These are phyloP conservation scores for Maudiozyma barnettii DNA, from an alignment of 805 yeast species.

Conservation along the genomic window DNA sequence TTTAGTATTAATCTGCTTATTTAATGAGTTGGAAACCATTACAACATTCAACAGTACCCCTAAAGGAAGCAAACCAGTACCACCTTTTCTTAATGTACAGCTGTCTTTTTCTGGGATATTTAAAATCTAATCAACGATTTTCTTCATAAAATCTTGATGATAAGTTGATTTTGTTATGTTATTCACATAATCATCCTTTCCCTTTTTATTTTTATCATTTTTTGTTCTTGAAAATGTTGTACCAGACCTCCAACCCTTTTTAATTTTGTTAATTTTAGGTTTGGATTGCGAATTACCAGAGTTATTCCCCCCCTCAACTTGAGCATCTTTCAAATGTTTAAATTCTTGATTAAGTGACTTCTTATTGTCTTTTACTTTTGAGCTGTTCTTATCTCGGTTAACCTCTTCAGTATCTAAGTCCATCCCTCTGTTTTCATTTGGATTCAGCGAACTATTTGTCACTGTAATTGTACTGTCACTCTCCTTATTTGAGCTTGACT, in stretches of 20 bases:
- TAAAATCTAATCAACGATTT: constrained; percentile 26
- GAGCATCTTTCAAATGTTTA: constrained; percentile 31
- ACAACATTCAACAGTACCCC: too few relatives aligned
- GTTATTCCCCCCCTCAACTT: constrained; percentile 26
- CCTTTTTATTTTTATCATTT: constrained; percentile 15
- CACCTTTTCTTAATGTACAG: neutral
- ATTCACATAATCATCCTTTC: constrained; percentile 19
- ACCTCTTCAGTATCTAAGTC: constrained; percentile 5
- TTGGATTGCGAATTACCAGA: too few relatives aligned
- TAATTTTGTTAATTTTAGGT: constrained; percentile 4
- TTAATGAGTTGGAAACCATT: neutral
- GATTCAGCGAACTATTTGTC: too few relatives aligned
- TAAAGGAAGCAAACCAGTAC: neutral
- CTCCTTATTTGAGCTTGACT: neutral
- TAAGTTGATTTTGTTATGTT: constrained; percentile 33
- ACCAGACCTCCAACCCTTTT: constrained; percentile 20
- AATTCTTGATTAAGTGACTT: too few relatives aligned
- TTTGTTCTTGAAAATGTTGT: constrained; percentile 21
- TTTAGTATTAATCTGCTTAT: neutral
- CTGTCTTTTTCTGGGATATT: neutral
- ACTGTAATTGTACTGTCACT: neutral
- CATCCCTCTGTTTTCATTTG: neutral
- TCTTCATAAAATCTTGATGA: constrained; percentile 35
- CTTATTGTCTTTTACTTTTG: too few relatives aligned
- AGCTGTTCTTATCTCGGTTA: constrained; percentile 1